Percentiles rank a stretch among this genome's conserved stretches.
These are phyloP conservation scores for Hortiboletus campestris DNA, from an alignment of 768 basidiomycete species.

Conservation along the genomic window DNA sequence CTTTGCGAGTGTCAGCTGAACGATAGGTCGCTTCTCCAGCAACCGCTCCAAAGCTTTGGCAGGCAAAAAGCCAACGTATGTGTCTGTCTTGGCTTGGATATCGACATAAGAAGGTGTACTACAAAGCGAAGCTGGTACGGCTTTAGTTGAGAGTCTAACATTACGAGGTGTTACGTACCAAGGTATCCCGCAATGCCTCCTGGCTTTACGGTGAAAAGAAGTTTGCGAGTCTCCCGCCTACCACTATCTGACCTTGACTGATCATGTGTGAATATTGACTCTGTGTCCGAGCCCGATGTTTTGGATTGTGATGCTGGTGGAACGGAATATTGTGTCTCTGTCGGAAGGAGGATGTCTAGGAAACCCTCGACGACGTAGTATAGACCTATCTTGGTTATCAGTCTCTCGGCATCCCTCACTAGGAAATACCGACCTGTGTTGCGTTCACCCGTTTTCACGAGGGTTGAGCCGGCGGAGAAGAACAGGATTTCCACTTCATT, in stretches of 20 bases:
- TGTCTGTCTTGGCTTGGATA: slow-evolving; percentile 95
- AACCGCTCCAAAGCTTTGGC: slow-evolving; percentile 84
- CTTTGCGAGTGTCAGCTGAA: slow-evolving; percentile 92
- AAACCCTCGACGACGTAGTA: slow-evolving; percentile 98
- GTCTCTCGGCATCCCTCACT: background rate
- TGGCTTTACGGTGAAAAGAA: slow-evolving; percentile 92
- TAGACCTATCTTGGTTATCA: slow-evolving; percentile 46
- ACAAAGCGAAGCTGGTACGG: slow-evolving; percentile 71
- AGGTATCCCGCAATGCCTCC: slow-evolving; percentile 98
- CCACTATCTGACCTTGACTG: slow-evolving; percentile 26
- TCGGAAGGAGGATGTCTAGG: slow-evolving; percentile 82
- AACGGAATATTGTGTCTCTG: slow-evolving; percentile 11
- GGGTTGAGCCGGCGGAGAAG: slow-evolving; percentile 80
- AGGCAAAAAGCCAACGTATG: slow-evolving; percentile 95
- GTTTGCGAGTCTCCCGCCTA: slow-evolving; percentile 49
- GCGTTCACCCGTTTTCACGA: slow-evolving; percentile 87
- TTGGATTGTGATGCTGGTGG: slow-evolving; percentile 17
- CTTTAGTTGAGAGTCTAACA: slow-evolving; percentile 1
- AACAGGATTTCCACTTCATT: slow-evolving; percentile 97
- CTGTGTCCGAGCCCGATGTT: slow-evolving; percentile 31
- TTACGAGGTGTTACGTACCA: slow-evolving; percentile 43
- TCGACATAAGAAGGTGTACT: slow-evolving; percentile 94
- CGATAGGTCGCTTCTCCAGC: slow-evolving; percentile 92
- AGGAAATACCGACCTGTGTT: slow-evolving; percentile 62
- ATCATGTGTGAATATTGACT: slow-evolving; percentile 37